Base-by-base conservation (phyloP, 495 filamentous ascomycete genomes). In the Podospora pseudocomata region DNA sequence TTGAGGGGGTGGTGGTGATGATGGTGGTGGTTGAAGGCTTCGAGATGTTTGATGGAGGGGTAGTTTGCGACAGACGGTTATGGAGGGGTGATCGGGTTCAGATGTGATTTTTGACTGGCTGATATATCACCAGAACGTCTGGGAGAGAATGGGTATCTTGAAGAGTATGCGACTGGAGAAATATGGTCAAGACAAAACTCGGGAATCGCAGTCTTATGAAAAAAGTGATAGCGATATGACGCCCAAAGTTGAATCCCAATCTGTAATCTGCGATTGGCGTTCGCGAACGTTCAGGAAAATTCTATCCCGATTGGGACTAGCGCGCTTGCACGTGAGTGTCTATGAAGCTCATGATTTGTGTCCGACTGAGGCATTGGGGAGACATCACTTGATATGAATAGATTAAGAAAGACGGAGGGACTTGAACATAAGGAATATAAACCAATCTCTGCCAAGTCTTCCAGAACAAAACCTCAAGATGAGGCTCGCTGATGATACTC, bases 211-310 rank as follows among this genome's bases (percentile, higher is more conserved):
- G 9, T 19, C 39, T 27, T 64, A 9, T 9, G 28, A 55, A 53
- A 39, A 65, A 20, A 53, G 16, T 23, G 26, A 11, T 5, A 54
- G 20, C 39, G 49, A 54, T 19, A 49, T 64, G 39, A 23, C 23
- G 1, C 23, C 60, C 61, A 55, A 68, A n/a, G 6, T 63, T 70
- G 58, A 60, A 57, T 64, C 56, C 55, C 60, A 53, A 58, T 56
- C 15, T 49, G 30, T 53, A 64, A 64, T 30, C 19, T 68, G 56
- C 34, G 54, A 49, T 44, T 65, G 44, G 56, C 23, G 39, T 72
- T 76, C 75, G 67, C 64, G 67, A 75, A 72, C n/a, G 9, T 77
- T 78, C 77, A 73, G 6, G 75, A 78, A 75, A 63, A 19, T 76
- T 78, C 77, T 55, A 64, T 75, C 74, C 72, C 6, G 69, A 76